Conservation (phyloP, 768 basidiomycete genomes). For the Podaxis mareebaensis region DNA sequence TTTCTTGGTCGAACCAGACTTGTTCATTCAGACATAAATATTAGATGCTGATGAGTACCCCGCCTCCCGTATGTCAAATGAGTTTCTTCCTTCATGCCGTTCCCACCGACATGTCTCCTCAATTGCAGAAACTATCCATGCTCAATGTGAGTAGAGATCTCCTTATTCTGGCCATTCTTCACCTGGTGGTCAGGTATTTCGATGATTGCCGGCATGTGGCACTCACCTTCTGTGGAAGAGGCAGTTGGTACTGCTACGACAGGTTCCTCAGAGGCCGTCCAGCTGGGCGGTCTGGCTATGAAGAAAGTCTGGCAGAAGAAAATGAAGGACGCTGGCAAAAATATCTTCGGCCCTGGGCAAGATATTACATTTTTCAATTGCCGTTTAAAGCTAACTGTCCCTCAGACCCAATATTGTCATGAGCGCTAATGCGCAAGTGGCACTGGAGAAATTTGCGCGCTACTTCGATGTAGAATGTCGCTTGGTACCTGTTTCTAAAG, state of each 20-base stretch:
- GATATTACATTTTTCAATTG: slow-evolving; percentile 13
- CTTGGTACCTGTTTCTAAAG: slow-evolving; percentile 50
- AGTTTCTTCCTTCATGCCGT: background rate
- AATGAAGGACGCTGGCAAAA: slow-evolving; percentile 64
- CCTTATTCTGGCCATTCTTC: background rate
- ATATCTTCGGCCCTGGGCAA: slow-evolving; percentile 77
- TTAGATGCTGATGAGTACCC: slow-evolving; percentile 64
- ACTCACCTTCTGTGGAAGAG: slow-evolving; percentile 60
- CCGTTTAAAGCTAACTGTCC: background rate
- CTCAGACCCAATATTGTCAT: slow-evolving; percentile 62
- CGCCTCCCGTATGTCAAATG: slow-evolving; percentile 45
- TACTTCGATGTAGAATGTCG: slow-evolving; percentile 71
- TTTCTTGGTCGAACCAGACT: background rate
- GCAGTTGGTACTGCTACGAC: slow-evolving; percentile 75
- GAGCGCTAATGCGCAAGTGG: slow-evolving; percentile 75
- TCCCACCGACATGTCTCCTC: background rate
- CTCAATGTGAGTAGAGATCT: slow-evolving; percentile 39
- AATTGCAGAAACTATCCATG: slow-evolving; percentile 48
- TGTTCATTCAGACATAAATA: background rate
- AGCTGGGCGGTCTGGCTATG: slow-evolving; percentile 75
- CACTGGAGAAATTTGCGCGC: slow-evolving; percentile 70
- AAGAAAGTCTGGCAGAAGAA: slow-evolving; percentile 71
- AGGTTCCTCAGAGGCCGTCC: slow-evolving; percentile 70
- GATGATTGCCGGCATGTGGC: slow-evolving; percentile 64
- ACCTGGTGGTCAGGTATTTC: slow-evolving; percentile 37